Conservation (phyloP, 345 rosid genomes). For the Eucalyptus caleyi region DNA sequence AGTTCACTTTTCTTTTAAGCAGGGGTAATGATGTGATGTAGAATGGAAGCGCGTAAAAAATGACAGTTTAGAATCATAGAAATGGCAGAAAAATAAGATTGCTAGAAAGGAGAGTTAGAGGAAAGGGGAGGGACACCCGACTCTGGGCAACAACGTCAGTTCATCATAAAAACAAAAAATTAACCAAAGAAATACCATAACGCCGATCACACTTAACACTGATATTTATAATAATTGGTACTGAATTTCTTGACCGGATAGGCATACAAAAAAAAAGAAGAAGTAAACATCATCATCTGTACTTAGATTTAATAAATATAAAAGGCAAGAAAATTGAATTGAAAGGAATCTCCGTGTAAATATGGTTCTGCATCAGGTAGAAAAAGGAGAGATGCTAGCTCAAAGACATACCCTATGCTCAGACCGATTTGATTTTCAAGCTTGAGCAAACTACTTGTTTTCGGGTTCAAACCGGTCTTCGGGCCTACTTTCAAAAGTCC, state of each 20-base stretch:
- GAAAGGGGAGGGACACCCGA: background rate
- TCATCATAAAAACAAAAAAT: background rate
- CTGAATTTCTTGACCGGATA: background rate
- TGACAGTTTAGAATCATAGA: accelerated
- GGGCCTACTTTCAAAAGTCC: background rate
- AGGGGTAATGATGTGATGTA: background rate
- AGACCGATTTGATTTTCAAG: background rate
- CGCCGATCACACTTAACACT: accelerated
- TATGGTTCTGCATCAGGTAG: no score
- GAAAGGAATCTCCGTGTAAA: no score
- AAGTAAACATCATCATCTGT: background rate
- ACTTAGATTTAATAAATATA: background rate
- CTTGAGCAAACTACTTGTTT: background rate
- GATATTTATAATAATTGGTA: background rate
- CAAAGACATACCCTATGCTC: background rate
- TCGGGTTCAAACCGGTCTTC: background rate
- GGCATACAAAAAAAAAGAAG: background rate
- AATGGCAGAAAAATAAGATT: background rate
- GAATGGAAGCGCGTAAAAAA: no score
- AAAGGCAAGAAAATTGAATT: background rate
- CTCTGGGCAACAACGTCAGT: accelerated
- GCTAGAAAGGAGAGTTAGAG: background rate
- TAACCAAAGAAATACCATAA: background rate
- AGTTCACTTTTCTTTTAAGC: background rate
- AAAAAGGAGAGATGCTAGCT: background rate